Base-by-base conservation (phyloP, 352 stramenopile species). In the Globisporangium orthogonon region DNA sequence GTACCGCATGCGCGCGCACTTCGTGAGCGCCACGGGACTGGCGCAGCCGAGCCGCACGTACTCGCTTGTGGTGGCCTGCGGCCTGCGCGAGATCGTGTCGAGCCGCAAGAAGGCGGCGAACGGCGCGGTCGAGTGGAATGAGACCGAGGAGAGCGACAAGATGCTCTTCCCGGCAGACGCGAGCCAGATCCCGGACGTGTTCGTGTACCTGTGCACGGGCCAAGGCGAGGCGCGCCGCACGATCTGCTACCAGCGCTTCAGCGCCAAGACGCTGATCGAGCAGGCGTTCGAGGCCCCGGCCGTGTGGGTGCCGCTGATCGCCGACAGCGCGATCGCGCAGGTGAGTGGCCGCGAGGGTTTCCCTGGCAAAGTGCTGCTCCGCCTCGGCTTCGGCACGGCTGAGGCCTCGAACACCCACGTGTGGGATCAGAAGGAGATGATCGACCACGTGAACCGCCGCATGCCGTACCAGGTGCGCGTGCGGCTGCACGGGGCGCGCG, bases 221-320 rank as follows among this genome's bases (percentile, higher is more conserved):
- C 70, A 85, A 15, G 75, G 70, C 56, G 71, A 83, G 28, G 76
- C 85, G 48, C 75, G 78, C 17, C 66, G 70, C 18, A 64, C 76
- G 14, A 74, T 96, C n/a, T 88, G 74, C 58, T 96, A 87, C 73
- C 76, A 78, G 50, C 77, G 87, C 3, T 86, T 95, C 65, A 62
- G 43, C 1, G 77, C 83, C 0, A 72, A 77, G 46, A 64, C 86
- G 17, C 60, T 96, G 29, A 66, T 89, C n/a, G 46, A 62, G 15
- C 55, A 68, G 10, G 53, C 63, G 45, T 92, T 91, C 51, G 50
- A 72, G 4, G 54, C 67, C 5, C 56, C 68, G 5, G 65, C 71
- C 7, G 55, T 76, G 46, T 96, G 87, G 87, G 54, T 92, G 5
- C 59, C 80, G 10, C 62, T 96, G 11, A 33, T 72, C 9, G 83